Base-by-base conservation (phyloP, 2,329 filamentous ascomycete species). In the Plectosphaerella sp. region DNA sequence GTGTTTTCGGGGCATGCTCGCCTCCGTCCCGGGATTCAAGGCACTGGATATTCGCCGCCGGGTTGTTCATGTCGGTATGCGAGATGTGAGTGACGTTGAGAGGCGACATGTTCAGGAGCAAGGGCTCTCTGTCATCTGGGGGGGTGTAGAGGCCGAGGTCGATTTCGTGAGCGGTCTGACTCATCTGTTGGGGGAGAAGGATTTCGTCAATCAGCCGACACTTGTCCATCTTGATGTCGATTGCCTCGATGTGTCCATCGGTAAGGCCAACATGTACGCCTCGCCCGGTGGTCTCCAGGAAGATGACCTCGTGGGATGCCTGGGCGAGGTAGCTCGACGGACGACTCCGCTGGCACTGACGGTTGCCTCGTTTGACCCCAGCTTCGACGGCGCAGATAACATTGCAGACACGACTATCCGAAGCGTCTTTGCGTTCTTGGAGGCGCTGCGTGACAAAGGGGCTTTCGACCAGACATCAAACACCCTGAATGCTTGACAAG, bases 181-280 rank as follows among this genome's bases (percentile, higher is more conserved):
- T 15, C 46, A 42, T n/a, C 39, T 24, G 2, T 45, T 63, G 11
- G 36, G 49, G 4, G 41, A 55, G 37, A 61, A 56, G 41, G 36
- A 45, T 1, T 25, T 59, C 3, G 37, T 14, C 2, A n/a, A 15
- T 7, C 12, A 41, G 37, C 36, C 55, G 6, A 59, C 62, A 2
- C 56, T 69, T 49, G 62, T 71, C 7, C 69, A 71, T 45, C 49
- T 72, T 2, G 69, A 72, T 45, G 58, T 71, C 5, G 69, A 71
- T 49, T 58, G 61, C 4, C 55, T 71, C 4, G 68, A 72, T 45
- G 52, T 59, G 3, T 64, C 61, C 1, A 55, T 68, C 12, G 68
- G 68, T 0, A 60, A 59, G n/a, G 67, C 63, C 4, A 71, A 72
- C 52, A 64, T 64, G 36, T 71, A 65, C 50, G 63, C 67, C 22